Conservation (phyloP, 768 basidiomycete species). For the Termitomyces bulborhizus region DNA sequence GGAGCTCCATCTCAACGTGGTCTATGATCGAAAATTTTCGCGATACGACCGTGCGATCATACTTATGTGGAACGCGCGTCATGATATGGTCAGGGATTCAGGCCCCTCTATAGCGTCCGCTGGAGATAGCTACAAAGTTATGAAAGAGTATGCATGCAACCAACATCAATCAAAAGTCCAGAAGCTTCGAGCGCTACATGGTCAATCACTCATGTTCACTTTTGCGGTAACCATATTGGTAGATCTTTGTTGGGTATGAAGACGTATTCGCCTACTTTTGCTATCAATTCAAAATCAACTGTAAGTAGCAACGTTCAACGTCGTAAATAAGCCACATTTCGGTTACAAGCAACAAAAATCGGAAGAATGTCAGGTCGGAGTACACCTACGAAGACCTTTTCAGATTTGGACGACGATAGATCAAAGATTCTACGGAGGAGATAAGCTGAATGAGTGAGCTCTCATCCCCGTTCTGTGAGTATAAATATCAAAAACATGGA, state of each 20-base stretch:
- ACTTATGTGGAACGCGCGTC: background rate
- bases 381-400: background rate
- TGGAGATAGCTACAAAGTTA: conserved; percentile 3
- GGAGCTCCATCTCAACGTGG: background rate
- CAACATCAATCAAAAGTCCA: background rate
- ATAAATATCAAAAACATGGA: background rate
- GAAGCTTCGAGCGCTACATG: conserved; percentile 2
- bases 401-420: background rate
- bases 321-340: background rate
- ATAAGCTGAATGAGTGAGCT: background rate
- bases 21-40: conserved; percentile 1
- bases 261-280: background rate
- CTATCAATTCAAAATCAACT: background rate
- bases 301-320: background rate
- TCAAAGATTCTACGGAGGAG: background rate
- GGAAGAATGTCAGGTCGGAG: background rate
- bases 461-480: background rate
- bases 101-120: background rate
- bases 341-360: background rate
- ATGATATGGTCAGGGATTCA: background rate
- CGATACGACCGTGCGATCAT: background rate
- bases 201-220: conserved; percentile 1
- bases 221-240: background rate
- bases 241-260: background rate
- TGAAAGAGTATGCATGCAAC: background rate